A percentile compares a stretch with the other conserved stretches of the same genome.
Evolutionary conservation across 2,329 filamentous ascomycete genomes (phyloP).

Genomic region (Furcasterigmium sp.): DNA sequence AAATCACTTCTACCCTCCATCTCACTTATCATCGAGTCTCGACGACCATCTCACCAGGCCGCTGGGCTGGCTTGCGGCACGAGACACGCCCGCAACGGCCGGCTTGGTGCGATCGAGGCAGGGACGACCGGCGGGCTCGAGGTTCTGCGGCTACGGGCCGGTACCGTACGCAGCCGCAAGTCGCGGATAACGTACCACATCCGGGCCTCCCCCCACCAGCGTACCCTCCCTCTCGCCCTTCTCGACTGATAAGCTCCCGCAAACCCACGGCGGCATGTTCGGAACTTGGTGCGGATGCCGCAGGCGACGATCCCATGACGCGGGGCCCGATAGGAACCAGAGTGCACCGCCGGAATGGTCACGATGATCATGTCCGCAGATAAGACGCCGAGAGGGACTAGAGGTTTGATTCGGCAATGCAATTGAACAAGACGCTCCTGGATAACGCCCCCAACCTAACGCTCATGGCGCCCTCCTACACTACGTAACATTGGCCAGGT

Average conservation of each 20-base stretch:
- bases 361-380: too few relatives aligned
- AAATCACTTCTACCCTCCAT: neutral
- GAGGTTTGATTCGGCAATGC: too few relatives aligned
- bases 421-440: too few relatives aligned
- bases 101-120: too few relatives aligned
- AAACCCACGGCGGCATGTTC: neutral
- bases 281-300: neutral
- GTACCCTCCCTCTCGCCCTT: neutral
- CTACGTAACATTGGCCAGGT: too few relatives aligned
- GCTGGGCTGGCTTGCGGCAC: too few relatives aligned
- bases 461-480: too few relatives aligned
- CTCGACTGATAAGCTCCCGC: neutral
- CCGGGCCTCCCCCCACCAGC: neutral
- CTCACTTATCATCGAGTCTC: neutral
- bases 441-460: too few relatives aligned
- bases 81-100: too few relatives aligned
- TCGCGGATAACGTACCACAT: constrained; percentile 1
- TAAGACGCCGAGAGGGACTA: too few relatives aligned
- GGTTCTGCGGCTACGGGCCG: neutral
- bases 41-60: neutral
- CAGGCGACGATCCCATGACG: neutral
- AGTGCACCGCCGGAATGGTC: too few relatives aligned
- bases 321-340: neutral
- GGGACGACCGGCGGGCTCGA: neutral
- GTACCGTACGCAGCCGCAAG: constrained; percentile 1